phyloP scores from a whole-genome alignment of 805 yeast genomes.

The Candida rishiriensis region DNA sequence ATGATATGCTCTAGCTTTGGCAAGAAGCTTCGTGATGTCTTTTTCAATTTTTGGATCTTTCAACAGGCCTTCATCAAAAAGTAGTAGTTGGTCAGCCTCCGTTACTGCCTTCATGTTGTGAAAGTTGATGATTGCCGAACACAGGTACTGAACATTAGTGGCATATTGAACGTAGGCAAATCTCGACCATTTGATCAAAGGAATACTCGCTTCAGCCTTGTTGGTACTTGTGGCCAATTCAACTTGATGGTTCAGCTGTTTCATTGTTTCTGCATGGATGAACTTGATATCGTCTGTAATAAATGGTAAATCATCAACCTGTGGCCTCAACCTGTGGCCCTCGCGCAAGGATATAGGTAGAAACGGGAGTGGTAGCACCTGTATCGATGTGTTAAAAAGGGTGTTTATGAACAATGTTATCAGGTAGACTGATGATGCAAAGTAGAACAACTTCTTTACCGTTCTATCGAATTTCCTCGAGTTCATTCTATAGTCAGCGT shows the following conservation, averaged over 20 bases:
- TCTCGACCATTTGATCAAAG: constrained; percentile 35
- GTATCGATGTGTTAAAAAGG: not conserved
- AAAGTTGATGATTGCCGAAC: constrained; percentile 48
- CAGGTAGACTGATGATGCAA: not conserved
- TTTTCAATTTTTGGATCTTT: constrained; percentile 1
- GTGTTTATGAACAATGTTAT: not conserved
- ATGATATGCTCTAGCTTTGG: constrained; percentile 9
- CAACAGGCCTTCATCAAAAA: constrained; percentile 27
- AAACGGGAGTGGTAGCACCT: not conserved
- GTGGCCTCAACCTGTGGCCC: not conserved
- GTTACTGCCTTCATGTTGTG: constrained; percentile 32
- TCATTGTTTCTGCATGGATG: constrained; percentile 15
- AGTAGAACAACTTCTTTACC: not conserved
- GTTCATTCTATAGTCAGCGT: not conserved
- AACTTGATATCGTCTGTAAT: constrained; percentile 13
- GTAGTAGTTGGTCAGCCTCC: constrained; percentile 43
- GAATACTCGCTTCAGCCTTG: not conserved
- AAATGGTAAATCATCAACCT: constrained; percentile 6
- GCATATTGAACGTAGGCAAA: constrained; percentile 61
- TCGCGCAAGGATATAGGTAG: too few species aligned
- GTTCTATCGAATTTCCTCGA: not conserved
- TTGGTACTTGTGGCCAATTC: not conserved
- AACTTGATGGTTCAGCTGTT: constrained; percentile 10
- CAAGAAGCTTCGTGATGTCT: constrained; percentile 2
- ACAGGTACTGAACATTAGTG: constrained; percentile 45